Evolutionary conservation across 1,284 basidiomycete genomes (phyloP).

Genomic region (Papiliotrema fonsecae): DNA sequence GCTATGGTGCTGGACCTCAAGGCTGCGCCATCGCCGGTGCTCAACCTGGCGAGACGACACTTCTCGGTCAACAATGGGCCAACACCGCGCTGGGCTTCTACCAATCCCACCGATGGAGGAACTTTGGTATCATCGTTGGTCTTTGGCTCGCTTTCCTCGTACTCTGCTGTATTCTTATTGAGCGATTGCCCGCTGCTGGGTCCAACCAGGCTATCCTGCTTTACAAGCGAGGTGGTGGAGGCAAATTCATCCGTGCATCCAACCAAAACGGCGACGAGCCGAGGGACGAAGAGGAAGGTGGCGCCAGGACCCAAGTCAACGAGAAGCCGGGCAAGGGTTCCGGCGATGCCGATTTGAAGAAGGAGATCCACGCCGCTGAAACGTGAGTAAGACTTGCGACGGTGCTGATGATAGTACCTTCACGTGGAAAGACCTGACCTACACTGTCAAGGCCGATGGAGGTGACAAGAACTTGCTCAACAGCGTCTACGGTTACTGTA

Average conservation of each 20-base stretch:
- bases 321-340: slow-evolving; percentile 20
- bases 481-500: slow-evolving; percentile 52
- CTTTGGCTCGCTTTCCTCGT: slow-evolving; percentile 32
- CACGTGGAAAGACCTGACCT: slow-evolving; percentile 51
- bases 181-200: slow-evolving; percentile 35
- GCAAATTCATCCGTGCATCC: slow-evolving; percentile 28
- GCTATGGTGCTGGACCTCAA: slow-evolving; percentile 25
- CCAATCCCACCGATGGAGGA: slow-evolving; percentile 48
- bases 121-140: slow-evolving; percentile 49
- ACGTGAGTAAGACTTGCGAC: slow-evolving; percentile 13
- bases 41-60: slow-evolving; percentile 35
- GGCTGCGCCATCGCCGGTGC: slow-evolving; percentile 48
- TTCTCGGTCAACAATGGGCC: slow-evolving; percentile 45
- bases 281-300: slow-evolving; percentile 26
- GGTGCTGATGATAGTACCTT: slow-evolving; percentile 21
- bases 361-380: slow-evolving; percentile 19
- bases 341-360: neutral
- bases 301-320: slow-evolving; percentile 16
- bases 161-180: slow-evolving; percentile 16
- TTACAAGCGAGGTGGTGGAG: slow-evolving; percentile 38
- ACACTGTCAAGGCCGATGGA: slow-evolving; percentile 48
- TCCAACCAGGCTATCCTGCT: slow-evolving; percentile 33
- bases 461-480: slow-evolving; percentile 49
- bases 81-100: slow-evolving; percentile 43
- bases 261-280: slow-evolving; percentile 26